Conservation (phyloP, 2,329 filamentous ascomycete species). For the Stromatinia cepivora region DNA sequence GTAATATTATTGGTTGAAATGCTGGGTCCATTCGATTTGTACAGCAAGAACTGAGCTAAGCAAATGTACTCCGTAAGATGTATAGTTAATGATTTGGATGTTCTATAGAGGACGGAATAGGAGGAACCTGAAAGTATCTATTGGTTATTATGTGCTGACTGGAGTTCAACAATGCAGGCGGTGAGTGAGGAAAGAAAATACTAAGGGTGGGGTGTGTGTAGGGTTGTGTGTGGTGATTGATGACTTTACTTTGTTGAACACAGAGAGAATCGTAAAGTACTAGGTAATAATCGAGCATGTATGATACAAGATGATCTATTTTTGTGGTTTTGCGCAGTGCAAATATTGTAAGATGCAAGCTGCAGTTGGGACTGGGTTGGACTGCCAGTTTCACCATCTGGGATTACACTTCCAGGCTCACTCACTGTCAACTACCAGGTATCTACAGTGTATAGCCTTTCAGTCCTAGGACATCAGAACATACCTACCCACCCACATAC, state of each 20-base stretch:
- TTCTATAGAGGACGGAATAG: neutral
- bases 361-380: too few relatives aligned
- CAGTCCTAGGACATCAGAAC: neutral
- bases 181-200: neutral
- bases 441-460: too few relatives aligned
- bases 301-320: too few relatives aligned
- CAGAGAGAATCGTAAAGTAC: too few relatives aligned
- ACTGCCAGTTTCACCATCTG: too few relatives aligned
- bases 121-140: neutral
- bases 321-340: too few relatives aligned
- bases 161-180: neutral
- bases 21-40: constrained; percentile 9
- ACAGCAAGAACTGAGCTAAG: constrained; percentile 10
- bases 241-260: too few relatives aligned
- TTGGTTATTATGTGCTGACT: constrained; percentile 2
- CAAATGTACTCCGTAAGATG: neutral
- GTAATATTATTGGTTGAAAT: neutral
- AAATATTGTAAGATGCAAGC: too few relatives aligned
- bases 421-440: too few relatives aligned
- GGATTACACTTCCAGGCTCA: too few relatives aligned
- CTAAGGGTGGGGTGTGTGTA: neutral
- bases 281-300: too few relatives aligned
- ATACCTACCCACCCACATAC: neutral
- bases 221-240: too few relatives aligned
- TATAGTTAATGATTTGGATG: neutral